phyloP scores from a whole-genome alignment of 176 grass and related monocot genomes.

The Aechmea fasciata region DNA sequence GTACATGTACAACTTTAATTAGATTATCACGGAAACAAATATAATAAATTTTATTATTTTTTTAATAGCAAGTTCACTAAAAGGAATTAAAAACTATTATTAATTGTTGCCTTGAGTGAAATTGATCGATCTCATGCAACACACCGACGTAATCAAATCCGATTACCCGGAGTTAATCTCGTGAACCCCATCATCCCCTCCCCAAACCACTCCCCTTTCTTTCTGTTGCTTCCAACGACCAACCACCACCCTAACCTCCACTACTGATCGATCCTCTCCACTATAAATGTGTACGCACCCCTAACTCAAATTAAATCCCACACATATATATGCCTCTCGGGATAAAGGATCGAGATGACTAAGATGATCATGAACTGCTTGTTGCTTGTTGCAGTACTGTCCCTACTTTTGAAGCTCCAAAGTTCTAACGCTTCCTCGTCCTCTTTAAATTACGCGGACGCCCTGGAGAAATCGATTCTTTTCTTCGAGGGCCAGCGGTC shows the following conservation, averaged over 20 bases:
- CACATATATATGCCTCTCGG: background rate
- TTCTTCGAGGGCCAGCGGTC: constrained; percentile 96
- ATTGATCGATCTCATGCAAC: too few species aligned
- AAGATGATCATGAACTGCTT: background rate
- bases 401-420: too few species aligned
- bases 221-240: background rate
- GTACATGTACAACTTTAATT: too few species aligned
- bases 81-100: too few species aligned
- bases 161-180: background rate
- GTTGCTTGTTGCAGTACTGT: too few species aligned
- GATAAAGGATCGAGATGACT: background rate
- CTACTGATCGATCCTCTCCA: background rate
- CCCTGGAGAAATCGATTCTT: constrained; percentile 79
- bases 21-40: too few species aligned
- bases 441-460: constrained; percentile 76
- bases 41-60: too few species aligned
- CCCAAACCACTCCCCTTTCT: background rate
- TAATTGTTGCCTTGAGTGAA: too few species aligned
- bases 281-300: background rate
- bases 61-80: too few species aligned
- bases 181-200: background rate
- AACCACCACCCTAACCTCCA: background rate
- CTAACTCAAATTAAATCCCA: background rate
- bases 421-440: constrained; percentile 3
- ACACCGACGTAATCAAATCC: background rate